Evolutionary conservation across 768 basidiomycete species (phyloP), one percentile per base, ranked within the genome.

Genomic region (Dictyophora rubrovolvata): DNA sequence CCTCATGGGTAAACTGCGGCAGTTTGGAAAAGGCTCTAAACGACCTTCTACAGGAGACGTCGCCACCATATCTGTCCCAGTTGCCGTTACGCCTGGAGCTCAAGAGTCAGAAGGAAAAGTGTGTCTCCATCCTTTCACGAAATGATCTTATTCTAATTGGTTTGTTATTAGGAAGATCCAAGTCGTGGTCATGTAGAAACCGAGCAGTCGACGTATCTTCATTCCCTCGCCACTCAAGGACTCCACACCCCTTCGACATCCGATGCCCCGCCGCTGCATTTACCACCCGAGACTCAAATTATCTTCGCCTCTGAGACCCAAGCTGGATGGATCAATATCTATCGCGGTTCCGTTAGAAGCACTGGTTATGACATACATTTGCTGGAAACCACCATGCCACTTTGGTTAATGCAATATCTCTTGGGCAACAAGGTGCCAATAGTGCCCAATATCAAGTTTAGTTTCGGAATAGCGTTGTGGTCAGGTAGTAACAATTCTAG

Each of bases 381-480:
- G 14, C 74, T 97, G 36, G 93, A 96, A 71, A 81, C 84, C 65
- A 77, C 73, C 42, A 83, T 92, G 76, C 95, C 95, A 2, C 66
- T 84, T 63, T 98, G 95, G 95, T 72, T 96, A 52, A 73, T 92
- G 54, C 91, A 97, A 69, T 95, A 87, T 65, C 71, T 97, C 42
- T 76, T 97, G 42, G 71, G 83, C 14, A 86, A 87, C 63, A 83
- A 80, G 66, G 72, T 77, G 56, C 72, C 79, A 14, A 63, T 77
- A 23, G 66, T 75, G 0, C 79, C 82, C 16, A 74, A 79, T 5
- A 74, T 79, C 54, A 99, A 98, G 74, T 68, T 97, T 48, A 90
- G 92, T 64, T 99, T 98, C 68, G 82, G 95, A 18, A 71, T 99
- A 37, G 74, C 94, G 62, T 93, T 94, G 1, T 89, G 82, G 80